Evolutionary conservation across 2,329 filamentous ascomycete genomes (phyloP), one percentile per base, ranked within the genome.

Genomic region (Arthrobotrys entomopaga): DNA sequence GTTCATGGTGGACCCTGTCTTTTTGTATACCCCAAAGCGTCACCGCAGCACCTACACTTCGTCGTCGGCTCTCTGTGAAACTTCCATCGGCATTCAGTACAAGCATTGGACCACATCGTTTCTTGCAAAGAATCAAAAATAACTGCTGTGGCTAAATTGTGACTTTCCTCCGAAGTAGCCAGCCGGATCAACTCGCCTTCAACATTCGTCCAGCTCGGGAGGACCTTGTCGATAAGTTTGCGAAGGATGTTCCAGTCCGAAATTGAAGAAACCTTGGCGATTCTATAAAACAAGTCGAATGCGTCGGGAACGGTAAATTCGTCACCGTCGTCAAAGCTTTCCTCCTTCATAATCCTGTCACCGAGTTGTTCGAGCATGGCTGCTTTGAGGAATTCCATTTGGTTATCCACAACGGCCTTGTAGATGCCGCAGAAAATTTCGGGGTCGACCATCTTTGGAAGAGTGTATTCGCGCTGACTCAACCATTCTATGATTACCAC

Each of bases 401-500:
- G 29, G 13, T 50, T 16, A 2, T 38, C 48, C 11, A n/a, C 52
- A 3, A 19, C 43, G 26, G 52, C 40, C 19, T 58, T n/a, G 19
- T 58, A 29, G 15, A 58, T 16, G 2, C 1, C 3, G 13, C 16
- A 19, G 54, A 59, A 66, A 6, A 16, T 20, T 0, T 46, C 26
- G 5, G 0, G 19, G 10, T 59, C 46, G 13, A 58, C 13, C 19
- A n/a, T 16, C 5, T 52, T 34, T 2, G 52, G 63, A 7, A 65
- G 52, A n/a, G 5, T 16, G n/a, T 61, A 56, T 8, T 3, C 3
- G 42, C 10, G 16, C 3, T 24, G 5, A 19, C 76, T 66, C 0
- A 77, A 38, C 76, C 76, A 77, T 24, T 53, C 46, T n/a, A 76
- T 29, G 16, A 77, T 40, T 6, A 56, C 22, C 11, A 76, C 57